A percentile compares a stretch with the other conserved stretches of the same genome.
Conservation (phyloP, 257 asterid genomes). For the Solanum clarkiae region DNA sequence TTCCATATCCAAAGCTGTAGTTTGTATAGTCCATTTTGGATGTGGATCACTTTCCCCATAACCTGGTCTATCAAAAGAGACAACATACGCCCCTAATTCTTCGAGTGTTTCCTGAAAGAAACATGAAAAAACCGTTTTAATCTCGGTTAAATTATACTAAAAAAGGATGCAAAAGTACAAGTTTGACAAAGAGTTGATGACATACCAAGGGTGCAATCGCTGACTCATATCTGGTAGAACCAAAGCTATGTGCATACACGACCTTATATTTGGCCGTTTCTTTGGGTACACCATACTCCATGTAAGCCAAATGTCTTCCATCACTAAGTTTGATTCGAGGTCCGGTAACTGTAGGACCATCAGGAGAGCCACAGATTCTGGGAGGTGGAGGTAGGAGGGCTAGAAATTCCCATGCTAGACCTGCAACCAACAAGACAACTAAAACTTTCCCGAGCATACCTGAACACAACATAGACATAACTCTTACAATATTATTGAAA, state of each 20-base stretch:
- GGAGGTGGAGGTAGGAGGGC: conserved; percentile 52
- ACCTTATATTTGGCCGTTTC: conserved; percentile 54
- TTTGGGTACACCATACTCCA: conserved; percentile 69
- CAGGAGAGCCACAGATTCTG: conserved; percentile 45
- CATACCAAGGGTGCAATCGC: conserved; percentile 43
- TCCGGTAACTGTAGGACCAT: conserved; percentile 49
- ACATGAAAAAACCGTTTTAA: not conserved
- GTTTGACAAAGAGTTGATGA: not conserved
- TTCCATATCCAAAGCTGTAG: conserved; percentile 52
- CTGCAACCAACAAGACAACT: conserved; percentile 33
- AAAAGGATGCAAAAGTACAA: not conserved
- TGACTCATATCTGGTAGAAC: conserved; percentile 44
- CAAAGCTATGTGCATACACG: conserved; percentile 59
- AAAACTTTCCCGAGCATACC: conserved; percentile 38
- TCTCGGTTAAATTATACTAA: not conserved
- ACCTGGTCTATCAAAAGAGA: conserved; percentile 70
- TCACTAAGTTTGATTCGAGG: conserved; percentile 67
- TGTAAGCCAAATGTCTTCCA: conserved; percentile 67
- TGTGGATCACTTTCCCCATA: conserved; percentile 82
- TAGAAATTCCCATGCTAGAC: conserved; percentile 50
- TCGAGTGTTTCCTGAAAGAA: conserved; percentile 36
- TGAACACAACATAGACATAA: conserved; percentile 4
- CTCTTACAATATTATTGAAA: not conserved
- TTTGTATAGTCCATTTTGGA: conserved; percentile 40
- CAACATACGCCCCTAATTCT: conserved; percentile 44